These are phyloP conservation scores for Thielaviopsis euricoi DNA, from an alignment of 2,329 filamentous ascomycete species.

Conservation along the genomic window DNA sequence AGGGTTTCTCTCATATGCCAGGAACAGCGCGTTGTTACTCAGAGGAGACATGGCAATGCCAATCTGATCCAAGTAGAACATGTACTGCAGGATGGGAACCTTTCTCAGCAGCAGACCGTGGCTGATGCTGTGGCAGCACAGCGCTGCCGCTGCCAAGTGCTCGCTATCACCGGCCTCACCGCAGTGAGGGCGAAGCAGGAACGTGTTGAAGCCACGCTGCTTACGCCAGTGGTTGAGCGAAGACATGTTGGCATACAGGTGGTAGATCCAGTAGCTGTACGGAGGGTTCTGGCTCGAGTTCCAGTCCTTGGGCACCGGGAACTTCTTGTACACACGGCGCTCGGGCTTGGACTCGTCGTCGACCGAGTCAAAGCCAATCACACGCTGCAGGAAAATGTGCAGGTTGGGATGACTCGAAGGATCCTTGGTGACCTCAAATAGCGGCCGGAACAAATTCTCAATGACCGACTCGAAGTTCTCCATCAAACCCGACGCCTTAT, in stretches of 20 bases:
- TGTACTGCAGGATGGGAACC: conserved; percentile 84
- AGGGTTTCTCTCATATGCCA: conserved; percentile 92
- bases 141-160: conserved; percentile 76
- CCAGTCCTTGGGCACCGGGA: conserved; percentile 80
- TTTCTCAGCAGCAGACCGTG: conserved; percentile 87
- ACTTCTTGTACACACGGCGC: conserved; percentile 86
- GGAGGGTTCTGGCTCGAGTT: conserved; percentile 87
- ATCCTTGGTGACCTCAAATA: conserved; percentile 87
- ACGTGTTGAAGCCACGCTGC: conserved; percentile 86
- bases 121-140: conserved; percentile 93
- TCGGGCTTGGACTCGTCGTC: conserved; percentile 97
- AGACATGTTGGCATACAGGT: conserved; percentile 83
- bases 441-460: conserved; percentile 76
- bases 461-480: conserved; percentile 80
- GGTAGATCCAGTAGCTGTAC: conserved; percentile 99
- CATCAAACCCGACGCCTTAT: conserved; percentile 79
- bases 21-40: conserved; percentile 91
- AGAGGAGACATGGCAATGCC: conserved; percentile 98
- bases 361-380: conserved; percentile 93
- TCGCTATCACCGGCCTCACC: conserved; percentile 95
- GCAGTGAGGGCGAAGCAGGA: conserved; percentile 82
- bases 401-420: conserved; percentile 79
- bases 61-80: conserved; percentile 96
- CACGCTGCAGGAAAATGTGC: conserved; percentile 83
- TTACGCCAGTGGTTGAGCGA: conserved; percentile 87